Evolutionary conservation across 1,284 basidiomycete genomes (phyloP).

Genomic region (Somion occarium): DNA sequence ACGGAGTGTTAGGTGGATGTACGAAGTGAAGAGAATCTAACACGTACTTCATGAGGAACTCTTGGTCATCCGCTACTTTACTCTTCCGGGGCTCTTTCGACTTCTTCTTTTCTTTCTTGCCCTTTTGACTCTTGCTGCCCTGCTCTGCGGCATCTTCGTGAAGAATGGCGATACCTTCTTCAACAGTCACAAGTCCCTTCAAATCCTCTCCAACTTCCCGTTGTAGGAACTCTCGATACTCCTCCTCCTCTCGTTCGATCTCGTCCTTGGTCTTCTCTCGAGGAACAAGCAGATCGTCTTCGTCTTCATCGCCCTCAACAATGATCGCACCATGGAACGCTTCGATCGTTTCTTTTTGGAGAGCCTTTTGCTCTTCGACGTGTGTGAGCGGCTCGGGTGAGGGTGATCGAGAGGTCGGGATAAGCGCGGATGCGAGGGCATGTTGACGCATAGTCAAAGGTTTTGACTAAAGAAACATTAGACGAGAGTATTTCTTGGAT

Average conservation of each 20-base stretch:
- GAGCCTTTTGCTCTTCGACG: slow-evolving; percentile 70
- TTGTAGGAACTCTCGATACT: slow-evolving; percentile 79
- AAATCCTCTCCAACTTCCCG: slow-evolving; percentile 81
- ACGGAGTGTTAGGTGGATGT: neutral
- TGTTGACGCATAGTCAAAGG: slow-evolving; percentile 60
- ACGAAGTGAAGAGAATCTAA: neutral
- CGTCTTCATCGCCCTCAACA: slow-evolving; percentile 44
- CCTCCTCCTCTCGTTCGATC: slow-evolving; percentile 67
- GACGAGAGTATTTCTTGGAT: neutral
- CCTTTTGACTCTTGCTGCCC: slow-evolving; percentile 23
- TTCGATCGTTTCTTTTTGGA: slow-evolving; percentile 80
- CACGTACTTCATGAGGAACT: slow-evolving; percentile 88
- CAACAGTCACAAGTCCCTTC: slow-evolving; percentile 48
- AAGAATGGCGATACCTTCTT: slow-evolving; percentile 20
- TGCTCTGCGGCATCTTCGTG: slow-evolving; percentile 26
- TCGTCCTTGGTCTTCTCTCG: slow-evolving; percentile 79
- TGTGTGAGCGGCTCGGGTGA: slow-evolving; percentile 66
- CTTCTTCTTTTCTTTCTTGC: slow-evolving; percentile 29
- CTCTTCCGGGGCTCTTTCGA: slow-evolving; percentile 32
- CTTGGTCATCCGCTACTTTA: slow-evolving; percentile 66
- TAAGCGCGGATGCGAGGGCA: slow-evolving; percentile 51
- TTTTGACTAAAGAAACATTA: slow-evolving; percentile 38
- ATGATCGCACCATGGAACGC: slow-evolving; percentile 64
- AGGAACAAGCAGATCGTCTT: slow-evolving; percentile 63
- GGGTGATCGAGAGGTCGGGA: slow-evolving; percentile 43